Conservation (phyloP, 495 filamentous ascomycete genomes). For the Penicillium pancosmium region DNA sequence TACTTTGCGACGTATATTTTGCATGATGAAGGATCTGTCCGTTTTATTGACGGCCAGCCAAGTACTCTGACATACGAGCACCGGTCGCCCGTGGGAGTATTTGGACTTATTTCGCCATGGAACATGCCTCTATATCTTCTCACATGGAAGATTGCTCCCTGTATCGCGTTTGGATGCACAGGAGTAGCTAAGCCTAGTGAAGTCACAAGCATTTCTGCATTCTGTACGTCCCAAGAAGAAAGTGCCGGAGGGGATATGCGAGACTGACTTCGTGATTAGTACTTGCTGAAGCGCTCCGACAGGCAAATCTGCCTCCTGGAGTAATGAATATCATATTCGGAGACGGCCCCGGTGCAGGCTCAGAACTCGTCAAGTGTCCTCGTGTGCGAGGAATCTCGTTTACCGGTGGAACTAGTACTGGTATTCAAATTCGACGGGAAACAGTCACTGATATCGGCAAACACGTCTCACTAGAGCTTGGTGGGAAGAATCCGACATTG, state of each 20-base stretch:
- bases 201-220: conserved; percentile 23
- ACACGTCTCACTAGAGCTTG: conserved; percentile 40
- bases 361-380: conserved; percentile 16
- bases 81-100: conserved; percentile 23
- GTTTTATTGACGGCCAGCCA: conserved; percentile 15
- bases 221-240: conserved; percentile 8
- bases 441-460: conserved; percentile 50
- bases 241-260: neutral
- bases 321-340: conserved; percentile 26
- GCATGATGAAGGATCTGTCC: conserved; percentile 21
- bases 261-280: neutral
- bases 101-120: conserved; percentile 25
- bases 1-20: conserved; percentile 27
- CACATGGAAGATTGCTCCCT: conserved; percentile 45
- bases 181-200: conserved; percentile 29
- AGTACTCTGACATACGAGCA: conserved; percentile 24
- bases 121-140: conserved; percentile 29
- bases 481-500: conserved; percentile 42
- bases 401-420: conserved; percentile 25
- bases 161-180: conserved; percentile 49
- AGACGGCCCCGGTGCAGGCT: conserved; percentile 15
- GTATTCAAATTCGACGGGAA: conserved; percentile 23
- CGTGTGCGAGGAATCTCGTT: conserved; percentile 24
- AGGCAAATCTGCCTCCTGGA: conserved; percentile 21
- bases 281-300: conserved; percentile 19